Evolutionary conservation across 371 early-diverging fungal species (phyloP), one percentile per base, ranked within the genome.

Genomic region (Mucor saturninus): DNA sequence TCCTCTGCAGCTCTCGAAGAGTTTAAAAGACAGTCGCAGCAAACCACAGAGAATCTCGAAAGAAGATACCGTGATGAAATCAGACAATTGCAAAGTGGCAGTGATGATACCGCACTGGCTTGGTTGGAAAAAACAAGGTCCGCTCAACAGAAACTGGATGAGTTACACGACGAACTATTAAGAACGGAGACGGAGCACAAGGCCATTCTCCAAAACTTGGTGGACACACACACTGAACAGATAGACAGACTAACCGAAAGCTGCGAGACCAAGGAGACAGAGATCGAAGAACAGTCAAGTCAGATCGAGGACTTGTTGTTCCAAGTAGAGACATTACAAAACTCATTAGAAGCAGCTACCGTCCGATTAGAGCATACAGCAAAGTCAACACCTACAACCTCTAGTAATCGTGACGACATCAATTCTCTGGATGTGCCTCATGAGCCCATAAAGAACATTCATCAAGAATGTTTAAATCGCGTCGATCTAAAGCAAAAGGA

Each of bases 111-210:
- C 0, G 77, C 80, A 2, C 59, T 71, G 46, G 75, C 67, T n/a
- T 79, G 80, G 80, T 28, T 79, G 6, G 77, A 76, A 50, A 79
- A 76, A 39, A 75, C 73, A 4, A 67, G 61, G 35, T 64, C 73
- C 29, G 60, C 71, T 0, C 80, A 79, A 52, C 71, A 71, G 26
- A 63, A 79, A 53, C 45, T 79, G 7, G 67, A 71, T 40, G 64
- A 67, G 9, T 29, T 79, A 15, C 71, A 73, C 30, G 68, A 68
- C 6, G 32, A 48, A 2, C 15, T 73, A 11, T 62, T 49, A 11
- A 50, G 40, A 8, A 46, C 67, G 46, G 62, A 73, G n/a, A 40
- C 56, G 4, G 39, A 39, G 1, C 69, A 75, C 55, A 52, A 53
- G 5, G 14, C 60, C 1, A 46, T 54, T 9, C 15, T 76, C 2